Conservation (phyloP, 805 yeast genomes). For the Metschnikowia continentalis region DNA sequence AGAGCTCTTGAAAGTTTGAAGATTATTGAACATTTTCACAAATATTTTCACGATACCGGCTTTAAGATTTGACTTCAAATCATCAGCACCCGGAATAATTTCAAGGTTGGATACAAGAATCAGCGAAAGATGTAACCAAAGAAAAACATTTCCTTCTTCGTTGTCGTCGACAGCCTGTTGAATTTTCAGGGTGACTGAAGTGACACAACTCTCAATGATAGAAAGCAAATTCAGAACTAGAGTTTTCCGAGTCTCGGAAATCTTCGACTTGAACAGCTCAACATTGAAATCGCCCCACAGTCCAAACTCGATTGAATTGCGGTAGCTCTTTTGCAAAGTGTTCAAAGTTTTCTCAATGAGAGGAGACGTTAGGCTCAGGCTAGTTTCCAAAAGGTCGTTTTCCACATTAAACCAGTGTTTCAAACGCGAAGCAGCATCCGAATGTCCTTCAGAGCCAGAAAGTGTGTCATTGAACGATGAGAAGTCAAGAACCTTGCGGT, state of each 20-base stretch:
- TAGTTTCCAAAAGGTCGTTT: background rate
- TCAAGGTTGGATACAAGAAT: background rate
- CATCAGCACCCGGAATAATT: background rate
- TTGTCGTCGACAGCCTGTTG: background rate
- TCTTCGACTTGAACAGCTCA: background rate
- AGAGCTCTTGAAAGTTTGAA: background rate
- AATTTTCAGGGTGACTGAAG: background rate
- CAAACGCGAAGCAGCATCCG: conserved; percentile 5
- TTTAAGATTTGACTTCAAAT: background rate
- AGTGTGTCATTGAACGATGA: conserved; percentile 5
- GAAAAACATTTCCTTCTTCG: background rate
- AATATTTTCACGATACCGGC: background rate
- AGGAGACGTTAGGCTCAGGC: background rate
- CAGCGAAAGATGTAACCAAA: conserved; percentile 1
- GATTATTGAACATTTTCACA: background rate
- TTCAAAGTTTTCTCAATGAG: background rate
- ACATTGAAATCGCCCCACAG: conserved; percentile 12
- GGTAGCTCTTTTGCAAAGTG: background rate
- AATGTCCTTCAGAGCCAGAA: background rate
- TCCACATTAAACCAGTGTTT: conserved; percentile 13
- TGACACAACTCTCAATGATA: background rate
- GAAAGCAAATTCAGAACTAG: background rate
- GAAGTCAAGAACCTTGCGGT: conserved; percentile 13
- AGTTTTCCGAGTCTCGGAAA: background rate
- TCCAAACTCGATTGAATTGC: conserved; percentile 2